Evolutionary conservation across 352 stramenopile genomes (phyloP), one percentile per base, ranked within the genome.

Genomic region (Phytophthora multivora): DNA sequence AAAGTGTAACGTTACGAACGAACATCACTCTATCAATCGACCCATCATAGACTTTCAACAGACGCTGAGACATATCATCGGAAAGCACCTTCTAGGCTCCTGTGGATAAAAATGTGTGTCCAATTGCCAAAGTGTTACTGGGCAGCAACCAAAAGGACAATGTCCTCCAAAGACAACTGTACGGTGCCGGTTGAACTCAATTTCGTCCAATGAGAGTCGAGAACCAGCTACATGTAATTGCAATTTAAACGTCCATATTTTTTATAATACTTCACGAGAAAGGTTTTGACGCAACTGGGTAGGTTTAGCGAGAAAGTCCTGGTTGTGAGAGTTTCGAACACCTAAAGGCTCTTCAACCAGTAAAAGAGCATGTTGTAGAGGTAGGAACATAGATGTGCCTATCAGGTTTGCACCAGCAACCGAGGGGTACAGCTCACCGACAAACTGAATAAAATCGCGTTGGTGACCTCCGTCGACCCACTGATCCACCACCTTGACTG

Each of bases 11-110:
- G 8, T 47, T 60, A 39, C 52, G 52, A 31, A 47, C 28, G 28
- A 60, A 59, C 51, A 50, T 59, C 1, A 59, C 9, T 11, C 38
- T 42, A 13, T 59, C 19, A 5, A 59, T 45, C 52, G 30, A 60
- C 15, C 52, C 41, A 23, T 41, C 52, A 25, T 60, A 52, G 13
- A 1, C 2, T 8, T 7, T 6, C 41, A 60, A 47, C 9, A 0
- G 15, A 5, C 41, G 18, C 31, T 52, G 26, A 15, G n/a, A 2
- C 2, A 0, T 21, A 2, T 51, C 52, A 18, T 60, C 52, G 10
- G 15, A 21, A 13, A 40, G 41, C 2, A 30, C 47, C 11, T 7
- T 28, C 21, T 39, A 23, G 6, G 10, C 5, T 13, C 52, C 31
- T 2, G 6, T 52, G 41, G 40, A 35, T 18, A 30, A 60, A 60